Evolutionary conservation across 73 alveolate genomes (phyloP), one percentile per base, ranked within the genome.

Genomic region (Loxodes magnus): DNA sequence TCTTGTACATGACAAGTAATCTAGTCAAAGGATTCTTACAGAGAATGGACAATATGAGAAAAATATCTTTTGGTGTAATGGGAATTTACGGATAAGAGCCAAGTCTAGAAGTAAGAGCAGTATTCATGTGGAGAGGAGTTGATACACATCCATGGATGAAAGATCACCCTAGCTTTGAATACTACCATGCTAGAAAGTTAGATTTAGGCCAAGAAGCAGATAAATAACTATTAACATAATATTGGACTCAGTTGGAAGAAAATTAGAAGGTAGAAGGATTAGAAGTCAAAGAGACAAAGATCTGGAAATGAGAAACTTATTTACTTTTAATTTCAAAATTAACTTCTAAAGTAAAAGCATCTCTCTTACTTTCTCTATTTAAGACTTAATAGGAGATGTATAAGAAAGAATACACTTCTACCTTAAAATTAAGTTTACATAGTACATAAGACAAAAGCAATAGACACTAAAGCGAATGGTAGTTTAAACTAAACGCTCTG

Each of bases 81-180:
- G 91, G 93, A 38, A 87, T 92, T 48, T 79, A 77, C 59, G 97
- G 98, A 24, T 93, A 68, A 21, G 96, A 78, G 44, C 95, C 94
- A 14, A 64, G 64, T 49, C 87, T 84, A 26, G 92, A 92, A 26
- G 75, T 88, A 35, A 75, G 68, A 57, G 98, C 97, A 36, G 89
- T 84, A 44, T 84, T 91, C 87, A 36, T 88, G 74, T 75, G 88
- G 94, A 83, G 94, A 84, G 98, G 98, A 19, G 56, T 60, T 9
- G 94, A 64, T 9, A 65, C 84, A 53, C 93, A 85, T 28, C 42
- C 57, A 24, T 82, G 62, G 34, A 64, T 85, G 68, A 54, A 67
- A 50, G 94, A 85, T 37, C 88, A 85, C 57, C 94, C 90, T 19
- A 71, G 75, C 44, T 85, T 75, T 51, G 84, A 74, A 42, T 85